A percentile compares a stretch with the other conserved stretches of the same genome.
These are phyloP conservation scores for Spirogloea muscicola DNA, from an alignment of 139 green algal species.

Conservation along the genomic window DNA sequence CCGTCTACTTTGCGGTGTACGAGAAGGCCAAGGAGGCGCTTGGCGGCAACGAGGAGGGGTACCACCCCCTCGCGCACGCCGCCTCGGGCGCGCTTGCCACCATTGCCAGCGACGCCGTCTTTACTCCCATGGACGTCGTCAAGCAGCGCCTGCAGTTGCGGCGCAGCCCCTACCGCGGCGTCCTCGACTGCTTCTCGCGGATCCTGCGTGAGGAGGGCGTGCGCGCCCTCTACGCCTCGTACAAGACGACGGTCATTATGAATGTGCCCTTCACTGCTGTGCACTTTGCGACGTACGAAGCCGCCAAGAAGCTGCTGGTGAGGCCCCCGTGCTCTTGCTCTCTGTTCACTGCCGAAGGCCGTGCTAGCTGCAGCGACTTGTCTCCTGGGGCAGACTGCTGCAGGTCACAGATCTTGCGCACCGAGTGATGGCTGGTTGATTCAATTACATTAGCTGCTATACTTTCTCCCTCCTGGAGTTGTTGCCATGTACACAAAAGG, in stretches of 20 bases:
- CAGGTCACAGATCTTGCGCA: no score
- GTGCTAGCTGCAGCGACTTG: no score
- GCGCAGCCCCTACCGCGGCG: conserved; percentile 36
- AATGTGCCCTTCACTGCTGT: conserved; percentile 92
- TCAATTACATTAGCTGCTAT: no score
- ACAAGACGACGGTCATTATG: conserved; percentile 87
- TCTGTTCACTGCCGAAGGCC: no score
- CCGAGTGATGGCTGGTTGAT: no score
- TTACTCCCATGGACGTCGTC: conserved; percentile 84
- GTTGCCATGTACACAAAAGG: no score
- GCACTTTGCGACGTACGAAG: conserved; percentile 90
- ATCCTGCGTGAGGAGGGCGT: conserved; percentile 71
- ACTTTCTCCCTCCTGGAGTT: no score
- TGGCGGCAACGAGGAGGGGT: conserved; percentile 19
- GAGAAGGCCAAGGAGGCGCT: conserved; percentile 74
- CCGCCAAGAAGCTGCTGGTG: conserved; percentile 69
- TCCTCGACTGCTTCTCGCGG: conserved; percentile 10
- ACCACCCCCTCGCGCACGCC: conserved; percentile 52
- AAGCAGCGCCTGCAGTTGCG: conserved; percentile 82
- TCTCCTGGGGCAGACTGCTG: no score
- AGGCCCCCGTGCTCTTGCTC: no score
- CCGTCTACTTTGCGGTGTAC: conserved; percentile 92
- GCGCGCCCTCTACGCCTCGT: conserved; percentile 81
- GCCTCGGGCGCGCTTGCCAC: conserved; percentile 70
- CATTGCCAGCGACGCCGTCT: conserved; percentile 76